Evolutionary conservation across 2,329 filamentous ascomycete species (phyloP).

Genomic region (Mycosphaerelloides madeirae): DNA sequence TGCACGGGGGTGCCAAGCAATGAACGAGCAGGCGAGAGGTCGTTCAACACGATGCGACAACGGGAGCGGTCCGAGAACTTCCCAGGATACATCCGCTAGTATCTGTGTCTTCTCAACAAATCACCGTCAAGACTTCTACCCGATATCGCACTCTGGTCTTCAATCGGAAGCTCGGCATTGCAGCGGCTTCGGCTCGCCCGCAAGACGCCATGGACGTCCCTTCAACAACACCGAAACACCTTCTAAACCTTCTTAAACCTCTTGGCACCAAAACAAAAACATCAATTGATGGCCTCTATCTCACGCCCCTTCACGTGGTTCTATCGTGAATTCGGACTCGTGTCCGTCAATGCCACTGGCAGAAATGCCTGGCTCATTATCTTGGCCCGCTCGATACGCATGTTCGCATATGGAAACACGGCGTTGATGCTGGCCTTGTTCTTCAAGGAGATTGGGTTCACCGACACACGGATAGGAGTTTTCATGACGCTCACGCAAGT

Average conservation of each 20-base stretch:
- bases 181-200: too few species aligned
- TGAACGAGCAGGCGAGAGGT: too few species aligned
- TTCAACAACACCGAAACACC: too few species aligned
- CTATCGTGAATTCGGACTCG: constrained; percentile 32
- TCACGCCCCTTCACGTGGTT: constrained; percentile 26
- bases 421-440: constrained; percentile 26
- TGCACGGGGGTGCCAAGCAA: too few species aligned
- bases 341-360: constrained; percentile 28
- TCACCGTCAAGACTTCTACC: too few species aligned
- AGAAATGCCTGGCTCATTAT: constrained; percentile 53
- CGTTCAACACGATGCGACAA: too few species aligned
- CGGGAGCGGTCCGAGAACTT: too few species aligned
- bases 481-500: constrained; percentile 31
- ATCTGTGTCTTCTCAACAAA: too few species aligned
- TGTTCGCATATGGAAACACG: constrained; percentile 30
- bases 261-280: neutral
- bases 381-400: constrained; percentile 39
- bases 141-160: too few species aligned
- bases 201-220: too few species aligned
- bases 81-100: too few species aligned
- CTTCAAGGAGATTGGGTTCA: constrained; percentile 31
- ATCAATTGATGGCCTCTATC: constrained; percentile 19
- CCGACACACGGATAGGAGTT: constrained; percentile 30
- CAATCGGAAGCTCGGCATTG: too few species aligned
- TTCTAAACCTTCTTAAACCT: neutral